Base-by-base conservation (phyloP, 164 flowering plant genomes). In the Chimonanthus praecox region DNA sequence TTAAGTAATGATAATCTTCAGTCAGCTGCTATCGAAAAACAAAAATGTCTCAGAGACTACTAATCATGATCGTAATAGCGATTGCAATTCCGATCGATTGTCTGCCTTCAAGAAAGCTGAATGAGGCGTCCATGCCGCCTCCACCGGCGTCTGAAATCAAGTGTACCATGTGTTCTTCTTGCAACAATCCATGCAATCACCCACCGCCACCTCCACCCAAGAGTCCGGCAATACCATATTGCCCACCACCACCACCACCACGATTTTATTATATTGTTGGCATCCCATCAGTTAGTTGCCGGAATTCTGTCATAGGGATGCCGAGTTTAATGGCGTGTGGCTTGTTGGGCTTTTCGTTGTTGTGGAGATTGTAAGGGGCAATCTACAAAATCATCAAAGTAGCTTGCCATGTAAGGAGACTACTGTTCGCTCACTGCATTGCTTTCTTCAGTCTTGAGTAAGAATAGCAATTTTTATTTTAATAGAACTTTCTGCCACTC, bases 91-190 rank as follows among this genome's bases (percentile, higher is more conserved):
- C 11, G 16, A 45, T 43, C 48, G 3, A 65, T 10, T 43, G 68
- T 45, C 3, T 6, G 16, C 68, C 68, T 0, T 11, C 68, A 16
- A 65, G 68, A 65, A 15, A 43, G 5, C 68, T 65, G 5, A 48
- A 65, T 15, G 68, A 65, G 15, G 8, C 33, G 33, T 33, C 9
- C 7, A 5, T 15, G 5, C 47, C 7, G 20, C 16, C 65, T n/a
- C 16, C n/a, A 48, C 68, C 68, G 15, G 68, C 13, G 45, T 13
- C 46, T 4, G n/a, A 33, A 33, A 33, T 33, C 33, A 33, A 7
- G 48, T 65, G 68, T 44, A 65, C 47, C 48, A 45, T 65, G 68
- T 65, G 68, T n/a, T 33, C 68, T 6, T 65, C 68, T 65, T 65
- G 68, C 68, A 45, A 65, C 5, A 65, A 45, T 45, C 68, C 68